Evolutionary conservation across 331 rosid genomes (phyloP).

Genomic region (Saraca asoca): DNA sequence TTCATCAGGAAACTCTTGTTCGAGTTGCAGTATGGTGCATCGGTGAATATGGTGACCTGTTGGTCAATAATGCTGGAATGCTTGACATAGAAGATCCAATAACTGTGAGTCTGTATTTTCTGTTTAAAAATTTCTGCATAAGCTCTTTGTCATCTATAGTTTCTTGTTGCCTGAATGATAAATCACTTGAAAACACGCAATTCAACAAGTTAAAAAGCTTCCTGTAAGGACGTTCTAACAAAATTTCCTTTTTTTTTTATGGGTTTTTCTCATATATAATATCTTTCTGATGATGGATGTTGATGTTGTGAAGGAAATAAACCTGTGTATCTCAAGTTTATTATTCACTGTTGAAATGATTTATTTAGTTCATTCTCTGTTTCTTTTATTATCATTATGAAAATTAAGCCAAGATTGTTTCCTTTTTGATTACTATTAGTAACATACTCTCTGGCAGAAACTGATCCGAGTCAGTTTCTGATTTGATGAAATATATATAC

Average conservation of each 20-base stretch:
- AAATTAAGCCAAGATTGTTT: slow-evolving; percentile 2
- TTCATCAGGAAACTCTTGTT: slow-evolving; percentile 85
- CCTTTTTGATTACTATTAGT: slow-evolving; percentile 16
- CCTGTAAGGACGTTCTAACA: slow-evolving; percentile 14
- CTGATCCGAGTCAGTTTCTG: slow-evolving; percentile 7
- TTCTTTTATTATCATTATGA: background rate
- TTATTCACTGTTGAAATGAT: slow-evolving; percentile 11
- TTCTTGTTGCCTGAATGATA: slow-evolving; percentile 35
- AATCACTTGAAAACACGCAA: slow-evolving; percentile 22
- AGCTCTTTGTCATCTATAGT: slow-evolving; percentile 14
- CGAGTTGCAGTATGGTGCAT: slow-evolving; percentile 99
- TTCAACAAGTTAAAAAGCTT: slow-evolving; percentile 12
- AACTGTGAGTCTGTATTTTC: slow-evolving; percentile 61
- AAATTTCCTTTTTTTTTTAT: background rate
- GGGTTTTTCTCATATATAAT: no score
- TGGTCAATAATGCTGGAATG: slow-evolving; percentile 83
- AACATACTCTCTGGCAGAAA: slow-evolving; percentile 1
- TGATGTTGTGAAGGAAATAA: slow-evolving; percentile 10
- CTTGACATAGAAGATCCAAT: slow-evolving; percentile 85
- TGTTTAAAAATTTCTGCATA: slow-evolving; percentile 24
- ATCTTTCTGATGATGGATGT: slow-evolving; percentile 25
- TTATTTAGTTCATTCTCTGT: slow-evolving; percentile 3
- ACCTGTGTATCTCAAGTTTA: slow-evolving; percentile 16
- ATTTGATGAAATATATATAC: slow-evolving; percentile 8
- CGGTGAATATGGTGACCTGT: slow-evolving; percentile 94